Evolutionary conservation across 306 rosid species (phyloP).

Genomic region (Notholithocarpus densiflorus): DNA sequence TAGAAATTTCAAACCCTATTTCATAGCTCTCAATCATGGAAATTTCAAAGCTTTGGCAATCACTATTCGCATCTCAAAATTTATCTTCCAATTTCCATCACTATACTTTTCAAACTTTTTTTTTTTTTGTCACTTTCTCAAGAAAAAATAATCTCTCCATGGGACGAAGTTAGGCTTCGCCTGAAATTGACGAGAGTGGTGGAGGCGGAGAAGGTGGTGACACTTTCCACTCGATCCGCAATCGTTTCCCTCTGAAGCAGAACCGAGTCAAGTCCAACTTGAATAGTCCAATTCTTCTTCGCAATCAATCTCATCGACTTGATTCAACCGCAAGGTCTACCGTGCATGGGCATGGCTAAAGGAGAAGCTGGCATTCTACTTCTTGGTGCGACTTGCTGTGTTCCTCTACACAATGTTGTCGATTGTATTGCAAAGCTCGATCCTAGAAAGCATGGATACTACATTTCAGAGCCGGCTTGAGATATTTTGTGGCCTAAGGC

Average conservation of each 20-base stretch:
- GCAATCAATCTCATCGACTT: constrained; percentile 55
- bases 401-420: constrained; percentile 68
- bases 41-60: no score
- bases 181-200: constrained; percentile 51
- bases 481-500: no score
- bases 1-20: no score
- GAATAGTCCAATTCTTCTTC: constrained; percentile 41
- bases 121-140: constrained; percentile 30
- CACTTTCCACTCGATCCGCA: constrained; percentile 64
- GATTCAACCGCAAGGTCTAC: constrained; percentile 66
- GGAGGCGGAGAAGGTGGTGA: constrained; percentile 20
- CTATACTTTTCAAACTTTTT: no score
- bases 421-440: constrained; percentile 80
- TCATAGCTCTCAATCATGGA: no score
- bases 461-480: no score
- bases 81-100: no score
- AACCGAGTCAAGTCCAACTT: constrained; percentile 27
- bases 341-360: no score
- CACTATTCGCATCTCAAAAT: not conserved
- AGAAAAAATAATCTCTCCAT: constrained; percentile 29
- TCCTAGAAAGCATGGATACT: no score
- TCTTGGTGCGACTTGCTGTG: constrained; percentile 48
- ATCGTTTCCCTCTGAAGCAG: constrained; percentile 60
- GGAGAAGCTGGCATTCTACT: constrained; percentile 50
- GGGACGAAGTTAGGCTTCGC: constrained; percentile 56